phyloP scores from a whole-genome alignment of 1,284 basidiomycete genomes.

The Veloboletus limbatus region DNA sequence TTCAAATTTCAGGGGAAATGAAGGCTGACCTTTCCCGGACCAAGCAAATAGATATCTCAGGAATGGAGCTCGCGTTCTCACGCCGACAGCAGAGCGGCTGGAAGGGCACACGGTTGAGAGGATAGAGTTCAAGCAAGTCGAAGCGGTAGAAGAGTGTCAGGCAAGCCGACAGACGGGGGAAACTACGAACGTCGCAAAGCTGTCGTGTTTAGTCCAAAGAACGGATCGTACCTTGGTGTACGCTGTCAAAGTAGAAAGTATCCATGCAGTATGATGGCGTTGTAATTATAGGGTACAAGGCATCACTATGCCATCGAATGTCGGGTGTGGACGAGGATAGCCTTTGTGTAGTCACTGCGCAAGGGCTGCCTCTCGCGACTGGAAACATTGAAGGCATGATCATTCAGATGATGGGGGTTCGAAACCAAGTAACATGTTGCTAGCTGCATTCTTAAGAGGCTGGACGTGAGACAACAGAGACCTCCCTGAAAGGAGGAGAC shows the following conservation, averaged over 20 bases:
- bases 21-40: background rate
- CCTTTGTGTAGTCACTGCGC: background rate
- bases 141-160: background rate
- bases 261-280: background rate
- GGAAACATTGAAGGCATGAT: background rate
- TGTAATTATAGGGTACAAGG: slow-evolving; percentile 17
- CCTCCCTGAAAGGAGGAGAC: too few relatives aligned
- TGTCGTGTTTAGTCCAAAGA: slow-evolving; percentile 4
- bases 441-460: slow-evolving; percentile 1
- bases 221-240: background rate
- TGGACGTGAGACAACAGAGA: slow-evolving; percentile 3
- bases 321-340: slow-evolving; percentile 1
- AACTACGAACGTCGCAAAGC: background rate
- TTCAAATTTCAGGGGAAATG: too few relatives aligned
- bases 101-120: too few relatives aligned
- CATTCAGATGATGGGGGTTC: slow-evolving; percentile 11
- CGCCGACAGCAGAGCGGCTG: slow-evolving; percentile 11
- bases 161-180: background rate
- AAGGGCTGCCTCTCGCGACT: background rate
- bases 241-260: background rate
- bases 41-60: background rate
- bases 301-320: too few relatives aligned
- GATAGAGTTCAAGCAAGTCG: background rate
- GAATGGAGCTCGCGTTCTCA: slow-evolving; percentile 3
- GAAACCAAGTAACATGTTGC: slow-evolving; percentile 2